Conservation (phyloP, 352 stramenopile species). For the Phytophthora meadii region DNA sequence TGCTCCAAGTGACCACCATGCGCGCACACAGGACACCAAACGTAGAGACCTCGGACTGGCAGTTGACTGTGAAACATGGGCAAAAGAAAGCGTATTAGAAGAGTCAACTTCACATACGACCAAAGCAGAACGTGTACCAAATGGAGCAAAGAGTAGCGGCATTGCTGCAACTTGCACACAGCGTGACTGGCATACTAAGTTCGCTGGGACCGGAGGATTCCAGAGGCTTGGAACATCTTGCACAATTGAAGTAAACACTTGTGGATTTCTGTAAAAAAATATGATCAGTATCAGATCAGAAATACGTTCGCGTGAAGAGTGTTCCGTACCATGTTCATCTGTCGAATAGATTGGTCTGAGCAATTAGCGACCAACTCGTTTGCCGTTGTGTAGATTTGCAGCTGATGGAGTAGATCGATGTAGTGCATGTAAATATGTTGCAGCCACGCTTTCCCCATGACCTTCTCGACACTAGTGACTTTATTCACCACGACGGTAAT, state of each 20-base stretch:
- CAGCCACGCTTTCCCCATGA: conserved; percentile 87
- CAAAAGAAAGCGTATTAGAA: conserved; percentile 11
- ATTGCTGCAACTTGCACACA: conserved; percentile 81
- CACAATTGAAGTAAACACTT: conserved; percentile 87
- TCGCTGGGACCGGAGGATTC: conserved; percentile 50
- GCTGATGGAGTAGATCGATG: conserved; percentile 87
- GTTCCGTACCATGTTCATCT: conserved; percentile 88
- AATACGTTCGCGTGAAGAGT: no score
- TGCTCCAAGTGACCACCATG: conserved; percentile 90
- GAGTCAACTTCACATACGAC: background rate
- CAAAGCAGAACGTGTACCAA: conserved; percentile 55
- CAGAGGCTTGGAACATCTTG: conserved; percentile 77
- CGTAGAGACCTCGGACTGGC: conserved; percentile 87
- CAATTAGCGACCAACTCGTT: conserved; percentile 89
- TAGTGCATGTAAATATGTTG: conserved; percentile 94
- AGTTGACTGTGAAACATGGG: conserved; percentile 63
- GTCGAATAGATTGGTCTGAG: conserved; percentile 85
- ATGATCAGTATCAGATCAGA: conserved; percentile 11
- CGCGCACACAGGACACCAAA: conserved; percentile 93
- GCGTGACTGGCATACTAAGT: conserved; percentile 34
- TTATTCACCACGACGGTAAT: conserved; percentile 78
- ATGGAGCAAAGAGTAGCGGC: conserved; percentile 84
- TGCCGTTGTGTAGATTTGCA: conserved; percentile 88
- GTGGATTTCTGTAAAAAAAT: conserved; percentile 78
- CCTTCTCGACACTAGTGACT: conserved; percentile 77